Evolutionary conservation across 2,329 filamentous ascomycete species (phyloP).

Genomic region (Alternaria sp.): DNA sequence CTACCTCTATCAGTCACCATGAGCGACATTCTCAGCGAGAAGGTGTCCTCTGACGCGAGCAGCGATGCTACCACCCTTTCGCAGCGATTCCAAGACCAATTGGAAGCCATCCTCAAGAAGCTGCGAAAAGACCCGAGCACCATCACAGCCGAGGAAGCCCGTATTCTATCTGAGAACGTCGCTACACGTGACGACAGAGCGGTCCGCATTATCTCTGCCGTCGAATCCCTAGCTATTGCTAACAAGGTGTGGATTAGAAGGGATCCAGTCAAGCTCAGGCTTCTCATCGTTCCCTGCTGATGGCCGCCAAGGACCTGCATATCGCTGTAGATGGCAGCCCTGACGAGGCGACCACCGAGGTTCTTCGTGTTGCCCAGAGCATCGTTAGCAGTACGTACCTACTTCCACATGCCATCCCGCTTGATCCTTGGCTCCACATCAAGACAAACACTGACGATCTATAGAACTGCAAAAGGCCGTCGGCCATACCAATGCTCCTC

Average conservation of each 20-base stretch:
- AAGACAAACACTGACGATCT: slow-evolving; percentile 8
- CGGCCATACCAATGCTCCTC: slow-evolving; percentile 29
- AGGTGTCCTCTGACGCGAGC: neutral
- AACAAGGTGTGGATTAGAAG: slow-evolving; percentile 28
- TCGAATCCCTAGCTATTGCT: slow-evolving; percentile 33
- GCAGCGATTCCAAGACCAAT: slow-evolving; percentile 2
- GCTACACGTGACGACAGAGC: slow-evolving; percentile 26
- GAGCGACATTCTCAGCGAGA: slow-evolving; percentile 3
- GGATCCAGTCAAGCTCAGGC: slow-evolving; percentile 14
- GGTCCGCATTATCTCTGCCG: slow-evolving; percentile 38
- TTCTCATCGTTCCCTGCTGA: slow-evolving; percentile 27
- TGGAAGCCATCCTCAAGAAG: slow-evolving; percentile 20
- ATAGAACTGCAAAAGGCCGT: slow-evolving; percentile 41
- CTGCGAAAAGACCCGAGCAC: slow-evolving; percentile 28
- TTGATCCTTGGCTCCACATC: neutral
- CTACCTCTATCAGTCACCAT: slow-evolving; percentile 2
- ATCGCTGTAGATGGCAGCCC: slow-evolving; percentile 32
- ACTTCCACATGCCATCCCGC: neutral
- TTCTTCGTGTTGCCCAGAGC: slow-evolving; percentile 32
- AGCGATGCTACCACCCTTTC: neutral
- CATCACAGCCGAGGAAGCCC: slow-evolving; percentile 42
- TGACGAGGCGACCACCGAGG: slow-evolving; percentile 31
- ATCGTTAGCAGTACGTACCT: slow-evolving; percentile 38
- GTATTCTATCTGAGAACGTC: slow-evolving; percentile 34
- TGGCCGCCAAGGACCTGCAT: slow-evolving; percentile 36